These are phyloP conservation scores for Aspergillus indologenus DNA, from an alignment of 495 filamentous ascomycete species.

Conservation along the genomic window DNA sequence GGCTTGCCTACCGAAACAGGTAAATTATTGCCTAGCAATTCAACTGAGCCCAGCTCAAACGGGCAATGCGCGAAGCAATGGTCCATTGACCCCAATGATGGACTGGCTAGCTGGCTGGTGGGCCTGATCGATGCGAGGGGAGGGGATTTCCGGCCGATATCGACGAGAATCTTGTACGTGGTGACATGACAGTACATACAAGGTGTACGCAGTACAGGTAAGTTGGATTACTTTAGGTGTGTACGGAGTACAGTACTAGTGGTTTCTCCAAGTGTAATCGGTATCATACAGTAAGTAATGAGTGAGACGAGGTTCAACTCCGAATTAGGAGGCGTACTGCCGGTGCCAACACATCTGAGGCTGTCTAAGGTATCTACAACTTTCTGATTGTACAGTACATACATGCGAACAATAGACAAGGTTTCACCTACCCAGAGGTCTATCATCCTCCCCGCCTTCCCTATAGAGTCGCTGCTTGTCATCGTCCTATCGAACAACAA, in stretches of 20 bases:
- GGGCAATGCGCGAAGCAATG: not conserved
- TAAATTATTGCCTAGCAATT: not conserved
- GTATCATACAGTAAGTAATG: not conserved
- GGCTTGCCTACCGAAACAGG: not conserved
- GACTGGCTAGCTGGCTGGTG: conserved; percentile 12
- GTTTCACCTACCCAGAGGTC: too few species aligned
- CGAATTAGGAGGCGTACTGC: too few species aligned
- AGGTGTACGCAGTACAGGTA: not conserved
- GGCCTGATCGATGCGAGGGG: conserved; percentile 9
- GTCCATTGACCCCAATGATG: not conserved
- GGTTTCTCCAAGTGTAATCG: not conserved
- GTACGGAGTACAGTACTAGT: not conserved
- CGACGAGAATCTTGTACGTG: not conserved
- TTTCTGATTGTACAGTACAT: too few species aligned
- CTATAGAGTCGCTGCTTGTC: too few species aligned
- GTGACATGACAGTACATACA: not conserved
- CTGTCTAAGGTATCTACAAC: too few species aligned
- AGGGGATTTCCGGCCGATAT: conserved; percentile 4
- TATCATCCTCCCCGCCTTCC: too few species aligned
- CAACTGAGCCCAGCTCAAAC: not conserved
- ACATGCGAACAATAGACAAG: too few species aligned
- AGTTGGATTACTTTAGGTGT: too few species aligned
- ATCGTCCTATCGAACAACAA: too few species aligned
- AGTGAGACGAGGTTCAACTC: not conserved
- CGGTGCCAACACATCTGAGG: not conserved